Base-by-base conservation (phyloP, 805 yeast species). In the Cephaloascus albidus region DNA sequence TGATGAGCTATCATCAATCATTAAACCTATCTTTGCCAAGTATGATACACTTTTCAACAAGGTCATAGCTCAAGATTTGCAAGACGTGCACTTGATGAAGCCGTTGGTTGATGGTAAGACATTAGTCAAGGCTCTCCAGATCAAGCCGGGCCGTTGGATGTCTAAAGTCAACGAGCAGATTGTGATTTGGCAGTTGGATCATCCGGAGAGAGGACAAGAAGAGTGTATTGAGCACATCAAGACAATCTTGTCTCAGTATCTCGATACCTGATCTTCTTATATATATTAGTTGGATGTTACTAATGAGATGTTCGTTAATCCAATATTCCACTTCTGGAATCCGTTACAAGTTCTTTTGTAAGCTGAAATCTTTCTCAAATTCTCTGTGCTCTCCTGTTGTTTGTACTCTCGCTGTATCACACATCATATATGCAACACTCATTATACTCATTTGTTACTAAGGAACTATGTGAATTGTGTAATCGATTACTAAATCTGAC, bases 81-180 rank as follows among this genome's bases (percentile, higher is more conserved):
- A 46, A 2, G 52, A 65, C 2, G 78, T 72, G 0, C 68, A 75
- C 50, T 53, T 50, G 0, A 43, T 82, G 41, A 83, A 76, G 50
- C 85, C 90, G 2, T 46, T 85, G 4, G 57, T 89, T 10, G 87
- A 85, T 56, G 95, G 98, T 14, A 86, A 84, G 48, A 72, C 74
- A 35, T 57, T 90, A 35, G 61, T 72, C 38, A 58, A 63, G 34
- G 57, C 65, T 17, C 57, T 84, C 20, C 60, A 68, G 18, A 63
- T 65, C 40, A 83, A 81, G 51, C 85, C 90, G 0, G 98, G 98
- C 0, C 88, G 89, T 4, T 88, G 97, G 96, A 68, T 90, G 72
- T 67, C 75, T 6, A 58, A 58, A 6, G 58, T 79, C 6, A 70
- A 76, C 42, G 75, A 76, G 4, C 57, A 69, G 35, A 68, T 85